Evolutionary conservation across 306 rosid genomes (phyloP), one percentile per base, ranked within the genome.

Genomic region (Cucurbita maxima): DNA sequence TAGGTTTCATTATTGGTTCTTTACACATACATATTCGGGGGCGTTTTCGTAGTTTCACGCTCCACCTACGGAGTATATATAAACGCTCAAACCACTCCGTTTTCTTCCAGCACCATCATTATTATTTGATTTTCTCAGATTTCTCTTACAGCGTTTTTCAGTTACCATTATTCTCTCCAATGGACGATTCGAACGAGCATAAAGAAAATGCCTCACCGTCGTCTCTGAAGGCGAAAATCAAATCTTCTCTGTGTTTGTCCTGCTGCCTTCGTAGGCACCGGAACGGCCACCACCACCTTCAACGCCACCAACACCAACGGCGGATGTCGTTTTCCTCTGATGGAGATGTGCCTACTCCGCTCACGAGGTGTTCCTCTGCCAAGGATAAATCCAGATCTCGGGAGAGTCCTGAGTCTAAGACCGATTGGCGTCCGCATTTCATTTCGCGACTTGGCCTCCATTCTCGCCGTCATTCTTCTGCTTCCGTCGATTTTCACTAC

Each of bases 381-480:
- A 71, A 75, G 69, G 10, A 9, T 13, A 83, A 77, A 30, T 38
- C 84, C n/a, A 86, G 83, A 73, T 72, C 76, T 63, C 78, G 58
- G 3, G 85, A 81, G 43, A 61, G 69, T 19, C 83, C 83, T 5
- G 83, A 85, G n/a, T 5, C 77, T 4, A 86, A 77, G 72, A 1
- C 22, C 10, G 86, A 80, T 12, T 84, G 78, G 79, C 85, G 88
- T 83, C 54, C 75, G 76, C 76, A 50, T 64, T 81, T 84, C 79
- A 84, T 88, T 56, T 58, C 80, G 8, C 78, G 83, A 3, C 76
- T 92, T 80, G 84, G 88, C 3, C 82, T 84, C 77, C 83, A 73
- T 76, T 4, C 67, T 37, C 89, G 91, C 72, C 88, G 87, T 40
- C 89, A 87, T 67, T 88, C 96, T 45, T 88, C 96, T 48, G 84